Evolutionary conservation across 2,329 filamentous ascomycete species (phyloP), one percentile per base, ranked within the genome.

Genomic region (Pseudocercospora musae): DNA sequence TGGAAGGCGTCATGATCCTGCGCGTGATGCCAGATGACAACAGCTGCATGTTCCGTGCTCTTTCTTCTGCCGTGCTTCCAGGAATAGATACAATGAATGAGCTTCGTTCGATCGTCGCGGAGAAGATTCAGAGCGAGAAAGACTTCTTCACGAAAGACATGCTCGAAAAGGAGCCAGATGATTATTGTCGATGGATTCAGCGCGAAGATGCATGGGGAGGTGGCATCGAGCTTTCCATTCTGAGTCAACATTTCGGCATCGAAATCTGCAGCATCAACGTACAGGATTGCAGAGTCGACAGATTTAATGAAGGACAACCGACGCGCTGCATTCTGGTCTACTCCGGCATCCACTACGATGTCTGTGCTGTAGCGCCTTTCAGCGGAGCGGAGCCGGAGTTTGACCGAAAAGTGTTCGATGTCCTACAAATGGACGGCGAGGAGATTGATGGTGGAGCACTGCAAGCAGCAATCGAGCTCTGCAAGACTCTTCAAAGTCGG

Each of bases 21-120:
- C 89, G 94, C 13, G 91, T 98, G 56, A 97, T 98, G 94, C 92
- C 93, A 4, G 94, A 97, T 73, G 94, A 98, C 76, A 97, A 97
- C 77, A 92, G 88, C 62, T 98, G 94, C 78, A 87, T 98, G 71
- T 98, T 97, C 77, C 90, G 92, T 27, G 93, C 94, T 0, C 87
- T 98, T 52, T 90, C 91, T 15, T 89, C 88, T 58, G 90, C 90
- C 2, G 83, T 96, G n/a, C 85, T 91, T 54, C 74, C 75, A 9
- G 80, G 81, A 1, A 82, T 89, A 69, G 86, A 89, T 66, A 81
- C 82, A 8, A 89, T 90, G 86, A 85, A 82, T 0, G 88, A 90
- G 70, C 81, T 97, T 18, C 87, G 93, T 59, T 87, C 85, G 13
- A 82, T 96, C 65, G 88, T 96, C 20, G 92, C 91, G 1, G 85